Evolutionary conservation across 1,284 basidiomycete species (phyloP).

Genomic region (Rhodotorula sp.): DNA sequence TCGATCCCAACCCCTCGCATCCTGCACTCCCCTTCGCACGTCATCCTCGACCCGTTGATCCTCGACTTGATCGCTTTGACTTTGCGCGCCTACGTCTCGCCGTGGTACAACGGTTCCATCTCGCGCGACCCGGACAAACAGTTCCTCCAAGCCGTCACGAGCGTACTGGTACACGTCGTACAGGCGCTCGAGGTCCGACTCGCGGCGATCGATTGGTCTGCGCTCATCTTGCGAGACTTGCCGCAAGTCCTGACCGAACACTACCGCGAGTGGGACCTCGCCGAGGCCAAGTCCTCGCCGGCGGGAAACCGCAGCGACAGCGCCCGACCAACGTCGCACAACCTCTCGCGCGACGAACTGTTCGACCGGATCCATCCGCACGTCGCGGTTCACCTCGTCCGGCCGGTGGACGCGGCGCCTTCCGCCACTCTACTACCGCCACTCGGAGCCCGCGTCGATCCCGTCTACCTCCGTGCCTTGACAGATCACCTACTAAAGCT

Average conservation of each 20-base stretch:
- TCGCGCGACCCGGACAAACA: constrained; percentile 67
- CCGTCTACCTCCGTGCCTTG: constrained; percentile 71
- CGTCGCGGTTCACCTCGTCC: constrained; percentile 66
- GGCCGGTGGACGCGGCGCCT: constrained; percentile 7
- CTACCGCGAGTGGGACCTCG: constrained; percentile 68
- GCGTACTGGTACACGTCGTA: constrained; percentile 60
- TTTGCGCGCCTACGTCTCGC: constrained; percentile 68
- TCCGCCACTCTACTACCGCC: neutral
- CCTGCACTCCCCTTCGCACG: constrained; percentile 30
- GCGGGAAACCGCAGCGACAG: constrained; percentile 49
- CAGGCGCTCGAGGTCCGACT: constrained; percentile 62
- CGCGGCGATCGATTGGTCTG: constrained; percentile 58
- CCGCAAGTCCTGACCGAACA: constrained; percentile 68
- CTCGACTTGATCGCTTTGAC: constrained; percentile 68
- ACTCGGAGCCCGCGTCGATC: constrained; percentile 53
- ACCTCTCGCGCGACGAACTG: constrained; percentile 53
- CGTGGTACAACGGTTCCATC: constrained; percentile 73
- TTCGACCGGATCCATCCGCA: constrained; percentile 76
- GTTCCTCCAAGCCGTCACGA: constrained; percentile 67
- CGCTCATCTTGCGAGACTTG: constrained; percentile 61
- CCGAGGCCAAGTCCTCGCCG: constrained; percentile 53
- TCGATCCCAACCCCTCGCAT: constrained; percentile 24
- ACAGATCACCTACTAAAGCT: constrained; percentile 66
- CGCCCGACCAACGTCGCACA: constrained; percentile 59
- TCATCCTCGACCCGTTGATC: constrained; percentile 32